Base-by-base conservation (phyloP, 2,329 filamentous ascomycete genomes). In the Colletotrichum sp. region DNA sequence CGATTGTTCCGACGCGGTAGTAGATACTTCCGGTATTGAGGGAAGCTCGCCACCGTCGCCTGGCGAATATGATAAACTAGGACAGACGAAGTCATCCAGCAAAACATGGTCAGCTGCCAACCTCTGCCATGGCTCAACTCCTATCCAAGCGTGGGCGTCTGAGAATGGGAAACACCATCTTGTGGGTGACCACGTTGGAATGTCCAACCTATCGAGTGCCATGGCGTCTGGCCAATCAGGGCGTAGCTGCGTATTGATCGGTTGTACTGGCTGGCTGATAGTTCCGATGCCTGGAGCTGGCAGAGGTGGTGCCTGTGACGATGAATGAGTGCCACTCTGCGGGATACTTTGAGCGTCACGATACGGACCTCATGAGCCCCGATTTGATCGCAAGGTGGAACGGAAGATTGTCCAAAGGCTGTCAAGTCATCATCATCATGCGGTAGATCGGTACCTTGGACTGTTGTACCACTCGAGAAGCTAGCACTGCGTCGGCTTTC, bases 111-210 rank as follows among this genome's bases (percentile, higher is more conserved):
- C 58, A 6, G 58, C 18, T 21, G 32, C 18, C 26, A 32, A 21
- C 18, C 18, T 32, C 28, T 61, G n/a, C 58, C 58, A 61, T 6
- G 26, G 26, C 8, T 30, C 28, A 10, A 32, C n/a, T 13, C 9
- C 58, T 10, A 61, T 10, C 58, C 58, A 61, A 8, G 28, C 13
- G 12, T 34, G 28, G 30, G 30, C 18, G 13, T 32, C 58, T 30
- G 58, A 21, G 13, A 61, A 61, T 13, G 58, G 58, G 12, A 61
- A 61, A 34, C 58, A 61, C 58, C 58, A 61, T 34, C 3, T 30
- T 12, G 28, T 34, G 0, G 58, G 58, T 12, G 58, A 32, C 28
- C 58, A 61, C 2, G 26, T 32, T 5, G 32, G 28, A 6, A 32
- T 32, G 12, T n/a, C 18, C 9, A 16, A n/a, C 4, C 10, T 12